Percentiles rank a stretch among this genome's conserved stretches.
Conservation (phyloP, 192 early-diverging fungal species). For the Tieghemiomyces parasiticus region DNA sequence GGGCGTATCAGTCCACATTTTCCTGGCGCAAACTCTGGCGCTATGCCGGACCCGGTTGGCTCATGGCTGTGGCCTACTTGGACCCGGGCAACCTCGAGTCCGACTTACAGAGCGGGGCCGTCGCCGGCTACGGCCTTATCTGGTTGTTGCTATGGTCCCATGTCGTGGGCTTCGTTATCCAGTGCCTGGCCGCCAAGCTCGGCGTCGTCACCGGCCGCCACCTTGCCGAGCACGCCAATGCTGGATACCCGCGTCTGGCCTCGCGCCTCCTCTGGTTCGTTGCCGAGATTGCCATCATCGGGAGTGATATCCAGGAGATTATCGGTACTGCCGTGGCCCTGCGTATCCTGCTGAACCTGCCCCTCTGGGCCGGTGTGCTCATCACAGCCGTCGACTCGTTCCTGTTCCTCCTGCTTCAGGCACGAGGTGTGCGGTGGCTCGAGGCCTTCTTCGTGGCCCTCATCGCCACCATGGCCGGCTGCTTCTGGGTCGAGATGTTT, state of each 20-base stretch:
- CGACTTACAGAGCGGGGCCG: conserved; percentile 52
- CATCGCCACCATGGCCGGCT: conserved; percentile 54
- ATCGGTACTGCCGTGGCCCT: conserved; percentile 85
- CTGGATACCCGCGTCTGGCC: conserved; percentile 28
- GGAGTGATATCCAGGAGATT: conserved; percentile 61
- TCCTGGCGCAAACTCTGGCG: conserved; percentile 43
- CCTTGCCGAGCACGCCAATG: conserved; percentile 36
- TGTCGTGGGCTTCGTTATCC: conserved; percentile 42
- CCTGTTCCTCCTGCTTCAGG: conserved; percentile 48
- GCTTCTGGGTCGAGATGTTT: conserved; percentile 59
- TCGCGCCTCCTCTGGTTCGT: conserved; percentile 36
- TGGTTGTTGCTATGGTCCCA: conserved; percentile 52
- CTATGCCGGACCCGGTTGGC: conserved; percentile 47
- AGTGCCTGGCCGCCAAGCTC: conserved; percentile 39
- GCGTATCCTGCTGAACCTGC: conserved; percentile 53
- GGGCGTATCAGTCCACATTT: conserved; percentile 28
- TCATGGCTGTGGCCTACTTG: conserved; percentile 48
- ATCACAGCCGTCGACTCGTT: conserved; percentile 69
- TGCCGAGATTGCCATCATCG: conserved; percentile 50
- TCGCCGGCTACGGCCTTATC: conserved; percentile 45
- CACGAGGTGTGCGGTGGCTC: conserved; percentile 46
- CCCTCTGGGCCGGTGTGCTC: conserved; percentile 55
- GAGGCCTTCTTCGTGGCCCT: conserved; percentile 59
- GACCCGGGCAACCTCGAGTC: conserved; percentile 57
- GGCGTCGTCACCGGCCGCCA: conserved; percentile 51